Evolutionary conservation across 1,284 basidiomycete genomes (phyloP).

Genomic region (Serendipita sp.): DNA sequence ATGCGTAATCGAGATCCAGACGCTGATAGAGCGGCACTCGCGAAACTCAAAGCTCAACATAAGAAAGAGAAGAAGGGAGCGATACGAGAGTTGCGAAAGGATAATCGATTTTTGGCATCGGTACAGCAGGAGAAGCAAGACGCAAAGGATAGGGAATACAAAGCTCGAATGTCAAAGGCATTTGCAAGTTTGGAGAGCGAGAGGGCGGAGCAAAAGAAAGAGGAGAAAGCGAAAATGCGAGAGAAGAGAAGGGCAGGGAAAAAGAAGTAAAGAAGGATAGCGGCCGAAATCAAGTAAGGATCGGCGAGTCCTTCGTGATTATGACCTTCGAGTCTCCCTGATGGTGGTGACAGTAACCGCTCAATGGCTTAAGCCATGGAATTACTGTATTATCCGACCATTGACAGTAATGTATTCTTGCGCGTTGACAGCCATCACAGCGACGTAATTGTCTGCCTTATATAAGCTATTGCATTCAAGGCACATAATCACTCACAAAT

Average conservation of each 20-base stretch:
- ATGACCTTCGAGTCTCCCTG: background rate
- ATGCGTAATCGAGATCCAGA: constrained; percentile 83
- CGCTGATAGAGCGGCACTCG: constrained; percentile 72
- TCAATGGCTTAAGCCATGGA: background rate
- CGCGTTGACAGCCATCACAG: background rate
- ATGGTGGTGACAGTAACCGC: background rate
- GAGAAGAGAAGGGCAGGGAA: constrained; percentile 64
- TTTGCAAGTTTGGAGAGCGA: constrained; percentile 77
- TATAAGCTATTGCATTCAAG: background rate
- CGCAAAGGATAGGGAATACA: constrained; percentile 70
- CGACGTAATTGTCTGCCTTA: background rate
- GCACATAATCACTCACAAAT: background rate
- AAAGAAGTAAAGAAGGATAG: constrained; percentile 11
- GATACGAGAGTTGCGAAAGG: constrained; percentile 90
- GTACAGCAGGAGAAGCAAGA: constrained; percentile 74
- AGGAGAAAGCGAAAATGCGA: constrained; percentile 67
- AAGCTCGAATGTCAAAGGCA: constrained; percentile 68
- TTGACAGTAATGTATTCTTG: background rate
- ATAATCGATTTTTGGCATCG: constrained; percentile 81
- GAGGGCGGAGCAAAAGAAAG: constrained; percentile 87
- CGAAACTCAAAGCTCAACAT: constrained; percentile 79
- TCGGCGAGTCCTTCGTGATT: background rate
- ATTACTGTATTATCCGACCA: background rate
- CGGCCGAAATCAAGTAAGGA: background rate
- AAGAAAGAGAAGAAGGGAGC: constrained; percentile 97